Evolutionary conservation across 2,329 filamentous ascomycete genomes (phyloP), one percentile per base, ranked within the genome.

Genomic region (Sphaerulina musiva): DNA sequence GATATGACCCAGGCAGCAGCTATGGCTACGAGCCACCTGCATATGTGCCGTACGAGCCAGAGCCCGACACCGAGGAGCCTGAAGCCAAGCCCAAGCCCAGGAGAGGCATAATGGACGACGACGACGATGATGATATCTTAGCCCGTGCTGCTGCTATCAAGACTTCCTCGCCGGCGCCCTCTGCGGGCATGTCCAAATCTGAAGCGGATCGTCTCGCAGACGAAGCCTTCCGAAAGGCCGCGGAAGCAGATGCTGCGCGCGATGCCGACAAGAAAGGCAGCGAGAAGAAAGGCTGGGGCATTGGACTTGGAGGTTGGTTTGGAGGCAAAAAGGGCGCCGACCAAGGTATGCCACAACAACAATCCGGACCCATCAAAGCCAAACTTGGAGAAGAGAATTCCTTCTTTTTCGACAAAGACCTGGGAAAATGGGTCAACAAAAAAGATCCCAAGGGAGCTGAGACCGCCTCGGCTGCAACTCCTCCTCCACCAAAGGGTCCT

Each of bases 371-470:
- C n/a, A 88, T 96, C 69, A 84, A 82, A 63, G 93, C 95, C 58
- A 98, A 98, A 67, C 80, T 98, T 7, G 95, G 92, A 57, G 95
- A 98, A 71, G 83, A 93, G 67, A 95, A 83, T 70, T 89, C 84
- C 44, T 96, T 98, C 71, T 86, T 92, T 62, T 98, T 93, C 66
- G 93, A 98, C 67, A 87, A 90, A 2, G 88, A 96, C n/a, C 80
- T 95, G 49, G 95, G 95, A 76, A 90, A 93, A 69, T 98, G 95
- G 95, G 79, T 98, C 69, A 97, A 98, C 76, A 96, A 96, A 77
- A 96, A 95, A 69, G 85, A 56, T 32, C 54, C 54, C 85, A 10
- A 75, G 75, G 11, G 80, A 81, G 75, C 79, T 26, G 75, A 80
- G 2, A 80, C 79, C 31, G 69, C 77, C 23, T 72, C 74, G n/a